Evolutionary conservation across 257 asterid genomes (phyloP).

Genomic region (Linderniella brevidens): DNA sequence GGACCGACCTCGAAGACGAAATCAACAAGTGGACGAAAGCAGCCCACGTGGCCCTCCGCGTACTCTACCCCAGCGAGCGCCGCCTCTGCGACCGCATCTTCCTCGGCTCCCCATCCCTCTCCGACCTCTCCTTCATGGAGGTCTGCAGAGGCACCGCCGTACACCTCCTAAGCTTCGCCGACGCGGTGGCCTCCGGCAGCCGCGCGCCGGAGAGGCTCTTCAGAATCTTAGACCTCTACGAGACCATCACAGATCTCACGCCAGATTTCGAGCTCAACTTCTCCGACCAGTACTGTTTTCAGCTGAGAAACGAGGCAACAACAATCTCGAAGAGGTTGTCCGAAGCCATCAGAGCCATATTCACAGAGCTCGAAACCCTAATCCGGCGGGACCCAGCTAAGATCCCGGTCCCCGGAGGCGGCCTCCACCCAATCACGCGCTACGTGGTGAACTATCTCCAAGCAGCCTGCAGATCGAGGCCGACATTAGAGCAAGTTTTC

Average conservation of each 20-base stretch:
- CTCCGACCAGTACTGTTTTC: conserved; percentile 65
- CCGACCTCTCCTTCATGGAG: conserved; percentile 90
- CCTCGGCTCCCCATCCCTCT: conserved; percentile 43
- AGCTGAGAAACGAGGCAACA: conserved; percentile 62
- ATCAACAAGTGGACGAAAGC: conserved; percentile 90
- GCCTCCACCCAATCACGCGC: conserved; percentile 85
- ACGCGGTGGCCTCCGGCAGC: conserved; percentile 79
- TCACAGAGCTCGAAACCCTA: conserved; percentile 89
- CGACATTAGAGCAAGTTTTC: conserved; percentile 69
- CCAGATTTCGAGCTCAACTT: conserved; percentile 79
- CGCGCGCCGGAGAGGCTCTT: conserved; percentile 92
- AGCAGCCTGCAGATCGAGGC: conserved; percentile 79
- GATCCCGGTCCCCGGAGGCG: conserved; percentile 77
- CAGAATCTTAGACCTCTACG: conserved; percentile 81
- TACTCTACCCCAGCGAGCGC: conserved; percentile 84
- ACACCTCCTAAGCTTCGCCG: conserved; percentile 81
- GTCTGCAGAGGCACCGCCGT: conserved; percentile 75
- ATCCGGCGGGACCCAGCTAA: conserved; percentile 85
- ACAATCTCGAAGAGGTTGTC: conserved; percentile 83
- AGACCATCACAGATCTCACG: conserved; percentile 69
- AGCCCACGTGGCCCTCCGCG: conserved; percentile 50
- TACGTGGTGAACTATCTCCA: conserved; percentile 94
- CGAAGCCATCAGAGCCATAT: conserved; percentile 73
- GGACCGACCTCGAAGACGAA: conserved; percentile 80
- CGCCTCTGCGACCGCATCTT: conserved; percentile 78